Evolutionary conservation across 2,329 filamentous ascomycete species (phyloP).

Genomic region (Dothidotthia symphoricarpi): DNA sequence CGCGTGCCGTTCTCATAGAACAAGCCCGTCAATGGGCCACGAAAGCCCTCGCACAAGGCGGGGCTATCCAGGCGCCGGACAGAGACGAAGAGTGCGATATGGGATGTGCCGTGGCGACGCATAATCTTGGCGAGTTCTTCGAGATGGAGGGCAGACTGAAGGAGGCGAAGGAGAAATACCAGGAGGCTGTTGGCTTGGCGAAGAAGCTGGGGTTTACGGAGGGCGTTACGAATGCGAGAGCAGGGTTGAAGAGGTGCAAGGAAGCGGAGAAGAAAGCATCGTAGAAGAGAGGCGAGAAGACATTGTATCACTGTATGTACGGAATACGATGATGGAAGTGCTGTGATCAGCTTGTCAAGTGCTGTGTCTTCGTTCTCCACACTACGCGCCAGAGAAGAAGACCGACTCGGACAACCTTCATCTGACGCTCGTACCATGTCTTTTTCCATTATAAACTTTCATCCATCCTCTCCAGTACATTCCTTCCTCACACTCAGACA

Average conservation of each 20-base stretch:
- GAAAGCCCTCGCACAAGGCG: conserved; percentile 69
- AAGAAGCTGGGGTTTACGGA: conserved; percentile 50
- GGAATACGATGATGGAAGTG: too few species aligned
- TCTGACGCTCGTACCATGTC: too few species aligned
- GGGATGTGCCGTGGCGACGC: conserved; percentile 78
- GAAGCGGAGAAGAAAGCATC: conserved; percentile 18
- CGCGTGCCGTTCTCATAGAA: conserved; percentile 62
- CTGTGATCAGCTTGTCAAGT: too few species aligned
- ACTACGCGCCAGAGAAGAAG: too few species aligned
- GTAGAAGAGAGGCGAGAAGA: background rate
- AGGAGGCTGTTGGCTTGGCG: conserved; percentile 63
- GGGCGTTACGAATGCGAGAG: conserved; percentile 44
- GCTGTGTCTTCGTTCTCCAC: too few species aligned
- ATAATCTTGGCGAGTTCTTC: conserved; percentile 82
- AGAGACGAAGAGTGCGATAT: conserved; percentile 78
- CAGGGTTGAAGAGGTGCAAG: conserved; percentile 41
- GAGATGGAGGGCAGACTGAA: conserved; percentile 66
- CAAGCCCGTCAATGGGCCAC: conserved; percentile 75
- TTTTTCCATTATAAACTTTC: too few species aligned
- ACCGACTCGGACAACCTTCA: too few species aligned
- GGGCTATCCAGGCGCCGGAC: conserved; percentile 62
- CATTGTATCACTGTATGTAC: too few species aligned
- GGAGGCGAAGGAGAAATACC: conserved; percentile 67
- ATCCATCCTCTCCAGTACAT: too few species aligned
- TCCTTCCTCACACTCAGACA: too few species aligned